Base-by-base conservation (phyloP, 495 filamentous ascomycete genomes). In the Penicillium turbatum region DNA sequence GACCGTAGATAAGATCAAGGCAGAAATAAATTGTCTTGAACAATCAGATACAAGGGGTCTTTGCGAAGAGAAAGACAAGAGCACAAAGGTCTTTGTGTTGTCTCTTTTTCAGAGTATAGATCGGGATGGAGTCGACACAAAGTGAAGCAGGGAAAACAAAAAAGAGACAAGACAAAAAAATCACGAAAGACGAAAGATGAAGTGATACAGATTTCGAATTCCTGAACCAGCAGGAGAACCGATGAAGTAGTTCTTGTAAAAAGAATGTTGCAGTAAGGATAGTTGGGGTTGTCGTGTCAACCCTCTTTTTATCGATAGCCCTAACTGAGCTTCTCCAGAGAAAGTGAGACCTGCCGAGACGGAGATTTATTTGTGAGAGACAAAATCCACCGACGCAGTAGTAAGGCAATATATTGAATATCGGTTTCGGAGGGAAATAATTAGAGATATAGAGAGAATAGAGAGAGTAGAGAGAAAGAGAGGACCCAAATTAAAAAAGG, bases 211-310 rank as follows among this genome's bases (percentile, higher is more conserved):
- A 36, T 6, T 13, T 8, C 36, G 52, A 55, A 64, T 68, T 61
- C 59, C 55, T 56, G 55, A 24, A 42, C 62, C 57, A 55, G 61
- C 56, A 67, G 59, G 66, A 65, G 24, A 55, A 54, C 56, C 51
- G 53, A 51, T 62, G 29, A 61, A 65, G 55, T 55, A 59, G 53
- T 60, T 43, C 15, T 36, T 44, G 38, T 55, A 42, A 26, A 60
- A 65, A 52, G 60, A 65, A 70, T 72, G 69, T 70, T 65, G 72
- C 65, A 47, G 71, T 67, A 73, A 73, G 69, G 71, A 70, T 72
- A 60, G 69, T 61, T 57, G 57, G 60, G 60, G 72, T 76, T 74
- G 73, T 76, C 72, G 68, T 70, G 73, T 76, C 71, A 76, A 76
- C 72, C 58, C 62, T 51, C 58, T 32, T 57, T n/a, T 49, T 67